Conservation (phyloP, 2,329 filamentous ascomycete genomes). For the Calonectria honghensis region DNA sequence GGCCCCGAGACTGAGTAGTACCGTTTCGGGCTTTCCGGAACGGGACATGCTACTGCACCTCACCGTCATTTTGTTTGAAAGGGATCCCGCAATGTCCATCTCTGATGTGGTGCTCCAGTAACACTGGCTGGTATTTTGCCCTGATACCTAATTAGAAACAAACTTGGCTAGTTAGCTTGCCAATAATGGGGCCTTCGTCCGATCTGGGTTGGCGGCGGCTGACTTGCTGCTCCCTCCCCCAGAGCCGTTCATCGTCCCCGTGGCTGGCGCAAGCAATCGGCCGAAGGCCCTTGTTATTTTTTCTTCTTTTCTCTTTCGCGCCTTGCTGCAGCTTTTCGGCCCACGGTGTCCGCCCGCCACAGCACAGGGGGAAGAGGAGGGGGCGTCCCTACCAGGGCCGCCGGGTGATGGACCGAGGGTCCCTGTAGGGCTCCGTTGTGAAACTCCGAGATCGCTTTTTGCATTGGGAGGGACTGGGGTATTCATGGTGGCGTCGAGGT, state of each 20-base stretch:
- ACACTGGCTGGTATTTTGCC: not conserved
- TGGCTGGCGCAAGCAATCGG: not conserved
- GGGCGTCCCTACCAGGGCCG: not conserved
- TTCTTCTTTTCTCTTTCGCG: not conserved
- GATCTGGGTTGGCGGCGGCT: not conserved
- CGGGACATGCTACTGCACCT: slow-evolving; percentile 3
- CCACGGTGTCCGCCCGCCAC: not conserved
- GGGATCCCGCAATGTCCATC: not conserved
- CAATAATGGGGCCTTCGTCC: not conserved
- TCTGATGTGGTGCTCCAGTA: not conserved
- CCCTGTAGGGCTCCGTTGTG: not conserved
- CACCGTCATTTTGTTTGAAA: slow-evolving; percentile 26
- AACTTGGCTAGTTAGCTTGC: not conserved
- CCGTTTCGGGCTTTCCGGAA: slow-evolving; percentile 24
- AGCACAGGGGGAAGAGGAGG: not conserved
- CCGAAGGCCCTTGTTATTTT: not conserved
- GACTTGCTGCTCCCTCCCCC: not conserved
- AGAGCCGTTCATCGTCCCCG: slow-evolving; percentile 4
- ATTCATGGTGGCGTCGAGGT: not conserved
- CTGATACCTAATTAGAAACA: not conserved
- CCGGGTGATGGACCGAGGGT: not conserved
- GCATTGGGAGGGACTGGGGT: not conserved
- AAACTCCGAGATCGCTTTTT: slow-evolving; percentile 19
- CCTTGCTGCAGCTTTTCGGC: not conserved
- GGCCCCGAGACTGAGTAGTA: not conserved